Base-by-base conservation (phyloP, 2,329 filamentous ascomycete genomes). In the Nannizzia gypsea region DNA sequence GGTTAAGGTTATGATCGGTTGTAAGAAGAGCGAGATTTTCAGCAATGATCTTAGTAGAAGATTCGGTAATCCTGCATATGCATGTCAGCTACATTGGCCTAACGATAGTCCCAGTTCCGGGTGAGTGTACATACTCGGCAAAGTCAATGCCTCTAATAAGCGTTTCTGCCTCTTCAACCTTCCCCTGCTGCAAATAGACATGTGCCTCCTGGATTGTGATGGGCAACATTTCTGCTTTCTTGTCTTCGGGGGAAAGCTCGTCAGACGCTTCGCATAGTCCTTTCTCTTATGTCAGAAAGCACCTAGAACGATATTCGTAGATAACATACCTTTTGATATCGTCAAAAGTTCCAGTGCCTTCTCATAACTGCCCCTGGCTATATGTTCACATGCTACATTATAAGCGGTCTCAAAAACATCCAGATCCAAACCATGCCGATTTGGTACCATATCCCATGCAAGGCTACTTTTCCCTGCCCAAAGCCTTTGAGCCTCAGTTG, bases 401-500 rank as follows among this genome's bases (percentile, higher is more conserved):
- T 83, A 86, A 2, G 82, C 79, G 3, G 81, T 85, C 69, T 86
- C 83, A 62, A 86, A 86, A 0, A 80, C 78, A 62, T 85, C 81
- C 59, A 86, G 67, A 62, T 85, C 81, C 59, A 86, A 67, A 66
- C 85, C 83, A 66, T 84, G 82, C 64, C 81, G 74, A 20, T 73
- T 77, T 4, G 80, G 77, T 67, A 79, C 79, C 68, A 78, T 80
- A 22, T 31, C 26, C 22, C 26, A 15, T 17, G 20, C 9, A 24
- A 17, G 15, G 13, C 11, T 48, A 69, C 78, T 80, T 61, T 76
- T 73, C 40, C 78, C 77, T 46, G 77, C 74, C 83, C 83, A 86
- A 65, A 83, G 78, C 58, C 84, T 68, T 67, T 86, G 83, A 38
- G 83, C 82, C 68, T 85, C 80, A 38, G 80, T 77, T 4, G 83